A percentile compares a stretch with the other conserved stretches of the same genome.
Conservation (phyloP, 75 land plant species). For the Isoetes taiwanensis region DNA sequence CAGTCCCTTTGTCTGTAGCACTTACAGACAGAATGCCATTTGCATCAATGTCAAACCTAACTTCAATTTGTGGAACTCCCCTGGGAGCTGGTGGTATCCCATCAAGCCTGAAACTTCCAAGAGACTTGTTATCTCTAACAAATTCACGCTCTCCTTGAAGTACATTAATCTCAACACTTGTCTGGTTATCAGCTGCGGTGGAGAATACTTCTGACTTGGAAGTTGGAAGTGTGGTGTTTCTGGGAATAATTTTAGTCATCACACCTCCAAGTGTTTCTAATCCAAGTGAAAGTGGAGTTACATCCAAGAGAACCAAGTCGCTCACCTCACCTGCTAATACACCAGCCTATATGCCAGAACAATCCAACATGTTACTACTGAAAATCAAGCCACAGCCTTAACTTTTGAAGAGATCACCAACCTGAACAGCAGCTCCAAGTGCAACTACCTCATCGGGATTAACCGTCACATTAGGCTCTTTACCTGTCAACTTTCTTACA, state of each 20-base stretch:
- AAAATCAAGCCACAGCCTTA: background rate
- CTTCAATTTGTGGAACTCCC: conserved; percentile 74
- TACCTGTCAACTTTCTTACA: conserved; percentile 69
- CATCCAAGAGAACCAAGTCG: conserved; percentile 63
- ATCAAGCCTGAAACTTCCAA: conserved; percentile 63
- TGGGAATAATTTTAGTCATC: conserved; percentile 61
- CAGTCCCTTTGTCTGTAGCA: conserved; percentile 56
- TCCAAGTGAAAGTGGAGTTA: conserved; percentile 64
- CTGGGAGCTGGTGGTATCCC: conserved; percentile 78
- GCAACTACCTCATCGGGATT: conserved; percentile 95
- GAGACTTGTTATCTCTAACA: conserved; percentile 65
- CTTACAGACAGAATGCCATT: conserved; percentile 64
- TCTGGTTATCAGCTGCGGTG: conserved; percentile 71
- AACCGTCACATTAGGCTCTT: conserved; percentile 71
- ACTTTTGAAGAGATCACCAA: conserved; percentile 5
- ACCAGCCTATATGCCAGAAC: conserved; percentile 40
- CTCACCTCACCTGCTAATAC: conserved; percentile 77
- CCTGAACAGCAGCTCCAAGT: conserved; percentile 81
- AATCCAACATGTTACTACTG: background rate
- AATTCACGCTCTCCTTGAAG: conserved; percentile 80
- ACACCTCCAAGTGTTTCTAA: conserved; percentile 73
- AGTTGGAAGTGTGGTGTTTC: conserved; percentile 71
- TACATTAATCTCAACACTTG: conserved; percentile 68
- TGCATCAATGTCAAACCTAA: conserved; percentile 69
- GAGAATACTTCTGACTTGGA: conserved; percentile 72